A percentile compares a stretch with the other conserved stretches of the same genome.
Evolutionary conservation across 768 basidiomycete genomes (phyloP).

Genomic region (Lentinula raphanica): DNA sequence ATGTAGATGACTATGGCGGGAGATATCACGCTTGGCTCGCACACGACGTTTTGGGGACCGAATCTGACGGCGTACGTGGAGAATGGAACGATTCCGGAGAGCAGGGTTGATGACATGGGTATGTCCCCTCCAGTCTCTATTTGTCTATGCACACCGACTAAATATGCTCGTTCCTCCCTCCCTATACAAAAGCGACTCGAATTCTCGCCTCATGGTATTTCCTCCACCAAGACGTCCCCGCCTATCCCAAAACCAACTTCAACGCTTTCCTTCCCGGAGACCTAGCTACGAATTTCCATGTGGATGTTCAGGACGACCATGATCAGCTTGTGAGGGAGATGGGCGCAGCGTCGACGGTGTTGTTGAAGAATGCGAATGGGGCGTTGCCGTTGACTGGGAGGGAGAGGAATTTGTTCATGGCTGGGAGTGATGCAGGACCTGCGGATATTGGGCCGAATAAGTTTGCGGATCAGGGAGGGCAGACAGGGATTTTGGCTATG

Average conservation of each 20-base stretch:
- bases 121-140: background rate
- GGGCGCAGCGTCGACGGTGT: conserved; percentile 66
- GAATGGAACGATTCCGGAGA: conserved; percentile 64
- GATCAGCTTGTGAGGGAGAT: conserved; percentile 63
- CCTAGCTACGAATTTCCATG: conserved; percentile 49
- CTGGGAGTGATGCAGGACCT: conserved; percentile 65
- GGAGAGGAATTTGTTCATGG: conserved; percentile 46
- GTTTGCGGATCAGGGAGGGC: conserved; percentile 55
- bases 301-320: conserved; percentile 71
- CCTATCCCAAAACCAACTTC: conserved; percentile 68
- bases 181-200: conserved; percentile 46
- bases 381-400: conserved; percentile 57
- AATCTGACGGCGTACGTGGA: conserved; percentile 65
- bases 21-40: conserved; percentile 45
- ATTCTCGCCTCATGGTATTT: conserved; percentile 71
- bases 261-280: conserved; percentile 54
- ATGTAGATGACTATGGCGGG: conserved; percentile 80
- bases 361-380: conserved; percentile 65
- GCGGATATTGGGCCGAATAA: conserved; percentile 65
- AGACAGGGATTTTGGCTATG: conserved; percentile 75
- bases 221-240: conserved; percentile 55
- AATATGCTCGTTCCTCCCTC: conserved; percentile 20
- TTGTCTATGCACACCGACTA: no score
- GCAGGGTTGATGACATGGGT: conserved; percentile 77
- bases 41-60: conserved; percentile 55